Evolutionary conservation across 441 rosid genomes (phyloP), one percentile per base, ranked within the genome.

Genomic region (Euphorbia celastroides): DNA sequence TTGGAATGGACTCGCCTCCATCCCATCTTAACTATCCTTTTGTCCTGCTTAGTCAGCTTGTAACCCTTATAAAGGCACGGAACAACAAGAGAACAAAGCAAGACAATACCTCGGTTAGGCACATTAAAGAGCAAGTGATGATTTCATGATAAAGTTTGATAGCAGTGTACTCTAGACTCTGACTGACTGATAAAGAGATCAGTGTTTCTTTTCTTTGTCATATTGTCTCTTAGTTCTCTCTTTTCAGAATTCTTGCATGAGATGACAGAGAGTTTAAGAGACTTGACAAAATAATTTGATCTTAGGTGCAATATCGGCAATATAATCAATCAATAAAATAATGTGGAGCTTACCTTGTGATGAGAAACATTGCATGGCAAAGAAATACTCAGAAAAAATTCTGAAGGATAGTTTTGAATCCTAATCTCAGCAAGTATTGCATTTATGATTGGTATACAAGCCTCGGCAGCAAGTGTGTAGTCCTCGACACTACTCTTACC

Each of bases 41-140:
- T 86, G 1, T 97, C 93, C 77, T 93, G 98, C 75, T 63, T 87
- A 12, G 97, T 84, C 68, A 93, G 73, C 79, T 83, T 87, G 77
- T 93, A 90, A 56, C 97, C 98, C 97, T 89, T 73, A 73, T 60
- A 71, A 60, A 60, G 38, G 72, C n/a, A n/a, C n/a, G n/a, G n/a
- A n/a, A n/a, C n/a, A 28, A 57, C 71, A 70, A n/a, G 28, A 74
- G 27, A 60, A 58, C 51, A n/a, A 5, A 32, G n/a, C 26, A 69
- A 11, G 42, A 25, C 12, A 46, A 54, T 46, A 46, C 55, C 60
- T 65, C 34, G 30, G 68, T 50, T 20, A 30, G 19, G 59, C 50
- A 36, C 55, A 48, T 36, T 51, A 38, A 16, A 28, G 51, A 17
- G 63, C 70, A 68, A 9, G 20, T 46, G 17, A 46, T 2, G n/a